phyloP scores from a whole-genome alignment of 2,329 filamentous ascomycete species.

The Conoideocrella luteorostrata region DNA sequence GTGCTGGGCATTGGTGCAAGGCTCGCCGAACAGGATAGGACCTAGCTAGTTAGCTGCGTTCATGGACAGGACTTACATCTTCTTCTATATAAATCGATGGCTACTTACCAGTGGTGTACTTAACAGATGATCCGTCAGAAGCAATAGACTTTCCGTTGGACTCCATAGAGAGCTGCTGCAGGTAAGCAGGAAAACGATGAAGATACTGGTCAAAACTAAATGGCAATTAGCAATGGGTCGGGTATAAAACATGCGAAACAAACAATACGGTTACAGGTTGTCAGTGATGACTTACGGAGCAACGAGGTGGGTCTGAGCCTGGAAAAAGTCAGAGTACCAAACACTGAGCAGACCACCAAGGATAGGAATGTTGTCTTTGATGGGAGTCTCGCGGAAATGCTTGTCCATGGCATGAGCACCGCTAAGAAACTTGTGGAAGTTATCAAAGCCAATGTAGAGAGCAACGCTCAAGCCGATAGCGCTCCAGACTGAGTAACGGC shows the following conservation, averaged over 20 bases:
- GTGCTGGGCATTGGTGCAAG: constrained; percentile 98
- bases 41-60: constrained; percentile 31
- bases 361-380: constrained; percentile 91
- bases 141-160: constrained; percentile 98
- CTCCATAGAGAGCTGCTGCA: constrained; percentile 99
- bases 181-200: constrained; percentile 96
- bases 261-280: too few species aligned
- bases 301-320: constrained; percentile 94
- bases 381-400: constrained; percentile 87
- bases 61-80: too few species aligned
- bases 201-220: constrained; percentile 93
- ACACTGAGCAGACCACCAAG: constrained; percentile 90
- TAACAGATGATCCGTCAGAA: constrained; percentile 79
- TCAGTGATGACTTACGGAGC: constrained; percentile 87
- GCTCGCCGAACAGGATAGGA: constrained; percentile 93
- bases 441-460: constrained; percentile 93
- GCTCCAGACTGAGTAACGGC: constrained; percentile 97
- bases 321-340: constrained; percentile 99
- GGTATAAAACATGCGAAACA: too few species aligned
- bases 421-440: constrained; percentile 92
- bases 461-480: constrained; percentile 93
- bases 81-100: too few species aligned
- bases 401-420: constrained; percentile 97
- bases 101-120: constrained; percentile 76
- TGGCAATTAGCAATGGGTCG: constrained; percentile 5